Evolutionary conservation across 1,284 basidiomycete genomes (phyloP), one percentile per base, ranked within the genome.

Genomic region (Thecaphora thlaspeos): DNA sequence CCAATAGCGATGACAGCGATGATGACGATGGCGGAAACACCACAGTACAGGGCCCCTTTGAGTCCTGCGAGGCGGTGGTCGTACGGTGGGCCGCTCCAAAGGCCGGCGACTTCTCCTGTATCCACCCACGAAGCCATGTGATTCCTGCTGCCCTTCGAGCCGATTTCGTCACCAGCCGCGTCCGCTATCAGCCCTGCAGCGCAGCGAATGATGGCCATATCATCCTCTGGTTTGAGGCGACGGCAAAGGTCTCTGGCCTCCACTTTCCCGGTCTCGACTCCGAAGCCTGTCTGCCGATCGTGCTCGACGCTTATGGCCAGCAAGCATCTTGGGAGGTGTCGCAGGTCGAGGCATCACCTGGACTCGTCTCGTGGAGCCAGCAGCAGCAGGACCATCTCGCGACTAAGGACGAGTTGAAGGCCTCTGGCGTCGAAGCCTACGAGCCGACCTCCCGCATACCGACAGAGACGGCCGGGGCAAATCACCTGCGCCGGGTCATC

Each of bases 11-110:
- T 17, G 24, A 28, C 26, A 28, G 26, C 26, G 26, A 24, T 7
- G 22, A n/a, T 5, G 37, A 38, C 37, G 37, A 38, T 15, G 37
- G 14, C 37, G 37, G 17, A 8, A 21, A 21, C 17, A 38, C 19
- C 17, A n/a, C 37, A 4, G 19, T 64, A n/a, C 39, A 41, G 2
- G 61, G 61, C 3, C 56, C 56, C 0, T 64, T 64, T 18, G 48
- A 59, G 7, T 57, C 61, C 2, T 64, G 56, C 28, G 56, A 64
- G 8, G 56, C 61, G 5, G 46, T 64, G 10, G 48, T 56, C 2
- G 22, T 62, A 4, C 53, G 60, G 15, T 51, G 57, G 4, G 60
- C 60, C 34, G 37, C 49, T 14, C 43, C 48, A 15, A 45, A 54
- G 18, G 58, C 55, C 11, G 51, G 62, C 11, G 48, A 65, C 23